Base-by-base conservation (phyloP, 441 rosid species). In the Populus hybrid region DNA sequence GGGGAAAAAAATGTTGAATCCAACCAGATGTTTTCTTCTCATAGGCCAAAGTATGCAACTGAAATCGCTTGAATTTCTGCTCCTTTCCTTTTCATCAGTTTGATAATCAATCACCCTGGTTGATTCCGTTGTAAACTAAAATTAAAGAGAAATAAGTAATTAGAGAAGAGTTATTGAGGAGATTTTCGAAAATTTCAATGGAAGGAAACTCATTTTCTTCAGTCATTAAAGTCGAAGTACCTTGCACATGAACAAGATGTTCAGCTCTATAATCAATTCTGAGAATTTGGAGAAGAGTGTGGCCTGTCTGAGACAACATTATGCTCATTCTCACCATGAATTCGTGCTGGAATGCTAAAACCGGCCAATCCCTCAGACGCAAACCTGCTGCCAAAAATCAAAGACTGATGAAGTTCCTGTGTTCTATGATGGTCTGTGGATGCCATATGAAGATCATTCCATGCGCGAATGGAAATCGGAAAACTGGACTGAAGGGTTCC, bases 401-500 rank as follows among this genome's bases (percentile, higher is more conserved):
- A 86, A 18, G 86, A 80, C 46, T 86, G 82, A 61, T 89, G 84
- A 72, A 81, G 87, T 28, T 86, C 89, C 67, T 85, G 88, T 71
- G 85, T 69, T 36, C 80, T 87, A 72, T 88, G 82, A 74, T 88
- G 86, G 65, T 85, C 69, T 23, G 84, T 74, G 61, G 89, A 89
- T 16, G 85, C 78, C 81, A 82, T 67, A 67, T 86, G 79, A 71
- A 88, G 84, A 81, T 92, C 90, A 74, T 89, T 88, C 97, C 97
- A 92, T 86, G 94, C 94, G 78, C 95, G 97, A 86, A 89, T 80
- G 67, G 90, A 81, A 73, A 93, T 89, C 76, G 81, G 77, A 86
- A 90, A 88, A 88, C 93, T 95, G 98, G 99, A 95, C 98, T 94
- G 98, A 94, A 95, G 97, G 97, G 97, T 89, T 86, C 97, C 97